Conservation (phyloP, 768 basidiomycete species). For the Tulasnella sp. region DNA sequence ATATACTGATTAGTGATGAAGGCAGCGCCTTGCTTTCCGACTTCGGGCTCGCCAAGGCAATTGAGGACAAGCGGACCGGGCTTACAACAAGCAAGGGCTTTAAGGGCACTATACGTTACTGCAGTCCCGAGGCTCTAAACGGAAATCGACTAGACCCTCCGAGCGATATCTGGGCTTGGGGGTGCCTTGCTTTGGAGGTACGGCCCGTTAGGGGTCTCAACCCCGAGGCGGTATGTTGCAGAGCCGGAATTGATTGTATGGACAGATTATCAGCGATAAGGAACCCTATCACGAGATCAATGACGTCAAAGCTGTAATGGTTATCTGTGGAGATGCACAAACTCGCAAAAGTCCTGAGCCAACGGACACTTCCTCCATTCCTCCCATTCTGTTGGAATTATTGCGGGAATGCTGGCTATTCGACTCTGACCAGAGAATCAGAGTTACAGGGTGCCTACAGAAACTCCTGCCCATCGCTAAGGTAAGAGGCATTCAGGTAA, state of each 20-base stretch:
- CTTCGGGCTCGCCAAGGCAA: background rate
- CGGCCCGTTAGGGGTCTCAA: background rate
- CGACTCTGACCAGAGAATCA: background rate
- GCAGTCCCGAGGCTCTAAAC: background rate
- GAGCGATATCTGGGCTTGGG: constrained; percentile 5
- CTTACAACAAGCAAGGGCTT: background rate
- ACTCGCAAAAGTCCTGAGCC: background rate
- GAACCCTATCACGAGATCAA: background rate
- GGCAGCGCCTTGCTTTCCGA: background rate
- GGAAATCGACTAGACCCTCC: background rate
- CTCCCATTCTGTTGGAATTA: background rate
- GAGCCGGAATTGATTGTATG: background rate
- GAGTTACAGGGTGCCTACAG: background rate
- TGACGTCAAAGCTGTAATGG: no score
- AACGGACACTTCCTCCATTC: background rate
- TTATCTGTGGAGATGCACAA: background rate
- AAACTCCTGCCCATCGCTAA: background rate
- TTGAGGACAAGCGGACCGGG: background rate
- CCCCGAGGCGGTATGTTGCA: no score
- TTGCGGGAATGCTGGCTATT: background rate
- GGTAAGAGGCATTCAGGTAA: background rate
- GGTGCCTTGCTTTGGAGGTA: constrained; percentile 3
- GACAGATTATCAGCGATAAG: background rate
- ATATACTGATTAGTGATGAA: background rate
- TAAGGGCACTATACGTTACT: background rate